Conservation (phyloP, 2,329 filamentous ascomycete genomes). For the Phialophora tarda region DNA sequence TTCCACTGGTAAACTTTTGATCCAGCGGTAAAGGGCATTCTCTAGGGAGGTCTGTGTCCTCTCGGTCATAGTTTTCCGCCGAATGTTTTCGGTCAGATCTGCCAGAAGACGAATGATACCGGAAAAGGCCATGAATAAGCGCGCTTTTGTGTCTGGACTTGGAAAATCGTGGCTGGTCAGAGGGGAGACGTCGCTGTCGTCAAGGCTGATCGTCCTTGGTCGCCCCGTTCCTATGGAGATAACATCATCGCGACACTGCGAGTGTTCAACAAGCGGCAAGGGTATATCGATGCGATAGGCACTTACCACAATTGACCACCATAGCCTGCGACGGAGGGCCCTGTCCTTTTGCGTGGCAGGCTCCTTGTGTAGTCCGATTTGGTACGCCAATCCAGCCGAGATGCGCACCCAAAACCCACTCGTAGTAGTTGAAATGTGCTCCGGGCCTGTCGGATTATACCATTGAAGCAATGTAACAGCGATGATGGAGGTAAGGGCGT, state of each 20-base stretch:
- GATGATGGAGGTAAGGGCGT: constrained; percentile 44
- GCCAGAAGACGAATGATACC: constrained; percentile 24
- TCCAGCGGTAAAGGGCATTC: constrained; percentile 24
- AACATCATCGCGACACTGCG: constrained; percentile 38
- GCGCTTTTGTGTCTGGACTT: constrained; percentile 14
- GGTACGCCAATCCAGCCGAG: constrained; percentile 27
- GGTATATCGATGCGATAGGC: neutral
- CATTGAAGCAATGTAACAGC: constrained; percentile 40
- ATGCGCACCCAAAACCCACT: constrained; percentile 32
- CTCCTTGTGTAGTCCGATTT: constrained; percentile 31
- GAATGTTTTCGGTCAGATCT: constrained; percentile 28
- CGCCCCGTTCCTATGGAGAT: constrained; percentile 28
- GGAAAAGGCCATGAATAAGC: constrained; percentile 26
- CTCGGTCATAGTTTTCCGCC: constrained; percentile 30
- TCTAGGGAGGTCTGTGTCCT: constrained; percentile 11
- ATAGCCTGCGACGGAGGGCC: constrained; percentile 30
- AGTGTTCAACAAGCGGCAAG: neutral
- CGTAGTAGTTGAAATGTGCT: constrained; percentile 30
- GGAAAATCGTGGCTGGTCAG: constrained; percentile 22
- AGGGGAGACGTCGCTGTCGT: constrained; percentile 22
- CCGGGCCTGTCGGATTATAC: constrained; percentile 31
- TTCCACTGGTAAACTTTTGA: constrained; percentile 33
- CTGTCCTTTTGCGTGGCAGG: constrained; percentile 4
- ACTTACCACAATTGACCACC: constrained; percentile 32
- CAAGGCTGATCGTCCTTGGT: constrained; percentile 27